These are phyloP conservation scores for Lupinus albus DNA, from an alignment of 306 rosid genomes.

Conservation along the genomic window DNA sequence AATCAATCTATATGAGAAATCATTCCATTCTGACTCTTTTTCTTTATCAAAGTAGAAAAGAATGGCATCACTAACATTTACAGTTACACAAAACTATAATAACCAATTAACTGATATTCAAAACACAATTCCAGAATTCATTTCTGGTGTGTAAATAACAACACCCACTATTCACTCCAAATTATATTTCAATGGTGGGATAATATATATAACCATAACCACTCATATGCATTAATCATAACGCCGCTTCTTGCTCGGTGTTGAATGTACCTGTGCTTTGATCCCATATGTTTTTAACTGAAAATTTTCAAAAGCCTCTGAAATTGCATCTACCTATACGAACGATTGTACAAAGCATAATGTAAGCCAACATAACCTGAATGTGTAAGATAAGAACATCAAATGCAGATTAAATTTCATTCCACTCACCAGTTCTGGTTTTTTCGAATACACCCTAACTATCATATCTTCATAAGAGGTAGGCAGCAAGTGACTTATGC, in stretches of 20 bases:
- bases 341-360: constrained; percentile 40
- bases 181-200: constrained; percentile 35
- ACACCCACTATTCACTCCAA: constrained; percentile 20
- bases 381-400: constrained; percentile 12
- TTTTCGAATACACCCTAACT: constrained; percentile 91
- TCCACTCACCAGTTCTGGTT: constrained; percentile 83
- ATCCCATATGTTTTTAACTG: constrained; percentile 83
- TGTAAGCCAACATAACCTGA: constrained; percentile 28
- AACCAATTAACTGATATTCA: constrained; percentile 21
- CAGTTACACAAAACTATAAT: neutral
- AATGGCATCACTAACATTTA: constrained; percentile 2
- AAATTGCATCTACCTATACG: constrained; percentile 72
- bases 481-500: constrained; percentile 93
- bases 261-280: constrained; percentile 80
- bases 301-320: constrained; percentile 92
- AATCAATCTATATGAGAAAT: too few relatives aligned
- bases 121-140: constrained; percentile 32
- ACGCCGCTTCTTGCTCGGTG: constrained; percentile 82
- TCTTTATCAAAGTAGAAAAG: too few relatives aligned
- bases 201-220: neutral
- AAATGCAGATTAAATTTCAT: constrained; percentile 23
- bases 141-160: constrained; percentile 28
- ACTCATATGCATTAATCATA: constrained; percentile 31
- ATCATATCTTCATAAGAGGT: constrained; percentile 82
- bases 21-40: too few relatives aligned